Conservation (phyloP, 495 filamentous ascomycete species). For the Hypomontagnella monticulosa region DNA sequence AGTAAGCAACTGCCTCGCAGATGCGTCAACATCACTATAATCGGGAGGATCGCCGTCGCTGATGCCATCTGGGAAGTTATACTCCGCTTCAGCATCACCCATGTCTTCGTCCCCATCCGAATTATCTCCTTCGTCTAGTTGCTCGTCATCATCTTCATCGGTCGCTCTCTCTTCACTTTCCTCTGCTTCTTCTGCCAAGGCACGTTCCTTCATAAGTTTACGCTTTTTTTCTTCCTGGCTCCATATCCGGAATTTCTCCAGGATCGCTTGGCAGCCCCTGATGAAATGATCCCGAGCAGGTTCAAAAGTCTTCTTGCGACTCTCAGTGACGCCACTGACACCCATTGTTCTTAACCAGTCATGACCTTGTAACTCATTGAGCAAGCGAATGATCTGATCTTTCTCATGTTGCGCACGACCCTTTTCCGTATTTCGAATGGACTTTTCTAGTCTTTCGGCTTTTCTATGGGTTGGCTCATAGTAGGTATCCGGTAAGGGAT, state of each 20-base stretch:
- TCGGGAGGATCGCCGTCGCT: constrained; percentile 65
- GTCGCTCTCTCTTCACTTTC: constrained; percentile 48
- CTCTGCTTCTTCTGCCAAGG: constrained; percentile 58
- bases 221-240: constrained; percentile 88
- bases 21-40: constrained; percentile 77
- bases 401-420: constrained; percentile 93
- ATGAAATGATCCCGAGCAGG: constrained; percentile 86
- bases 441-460: constrained; percentile 88
- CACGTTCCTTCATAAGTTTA: constrained; percentile 73
- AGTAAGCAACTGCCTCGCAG: constrained; percentile 75
- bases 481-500: constrained; percentile 74
- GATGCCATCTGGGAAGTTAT: constrained; percentile 44
- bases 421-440: constrained; percentile 91
- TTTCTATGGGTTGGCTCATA: constrained; percentile 78
- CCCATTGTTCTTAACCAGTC: constrained; percentile 96
- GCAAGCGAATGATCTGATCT: constrained; percentile 82
- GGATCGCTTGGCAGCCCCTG: constrained; percentile 75
- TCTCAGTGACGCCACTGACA: constrained; percentile 84
- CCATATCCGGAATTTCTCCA: constrained; percentile 89
- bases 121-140: constrained; percentile 38
- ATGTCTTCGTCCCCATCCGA: constrained; percentile 40
- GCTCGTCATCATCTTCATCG: constrained; percentile 41
- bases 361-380: constrained; percentile 86
- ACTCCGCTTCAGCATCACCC: constrained; percentile 42
- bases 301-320: constrained; percentile 84